Conservation (phyloP, 108 stramenopile species). For the Fragilariopsis cylindrus region DNA sequence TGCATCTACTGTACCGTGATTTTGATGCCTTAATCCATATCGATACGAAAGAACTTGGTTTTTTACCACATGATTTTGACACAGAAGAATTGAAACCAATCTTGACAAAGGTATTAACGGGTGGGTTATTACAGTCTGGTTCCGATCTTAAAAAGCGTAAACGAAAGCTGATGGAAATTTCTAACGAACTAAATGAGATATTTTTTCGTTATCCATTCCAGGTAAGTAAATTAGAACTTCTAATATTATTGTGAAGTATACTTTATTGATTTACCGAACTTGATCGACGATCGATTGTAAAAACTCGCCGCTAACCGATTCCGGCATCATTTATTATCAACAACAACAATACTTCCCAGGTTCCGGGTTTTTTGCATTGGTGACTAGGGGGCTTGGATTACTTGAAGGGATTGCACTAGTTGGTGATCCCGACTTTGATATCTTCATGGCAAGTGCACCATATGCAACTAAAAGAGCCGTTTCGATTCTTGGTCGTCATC, state of each 20-base stretch:
- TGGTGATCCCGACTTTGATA: conserved; percentile 90
- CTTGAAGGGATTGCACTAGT: conserved; percentile 90
- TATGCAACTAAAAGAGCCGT: conserved; percentile 64
- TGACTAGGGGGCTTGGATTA: conserved; percentile 85
- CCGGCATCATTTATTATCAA: no score
- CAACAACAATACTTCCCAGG: conserved; percentile 8
- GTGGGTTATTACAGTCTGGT: conserved; percentile 75
- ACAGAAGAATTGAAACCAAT: conserved; percentile 69
- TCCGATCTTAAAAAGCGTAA: conserved; percentile 72
- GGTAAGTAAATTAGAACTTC: no score
- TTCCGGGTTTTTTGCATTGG: conserved; percentile 91
- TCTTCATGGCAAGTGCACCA: conserved; percentile 85
- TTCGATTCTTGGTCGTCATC: conserved; percentile 24
- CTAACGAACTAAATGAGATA: conserved; percentile 86
- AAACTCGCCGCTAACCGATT: no score
- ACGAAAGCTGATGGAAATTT: conserved; percentile 79
- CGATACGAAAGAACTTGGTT: conserved; percentile 84
- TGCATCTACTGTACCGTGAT: conserved; percentile 79
- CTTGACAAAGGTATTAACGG: conserved; percentile 71
- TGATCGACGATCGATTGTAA: no score
- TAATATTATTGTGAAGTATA: no score
- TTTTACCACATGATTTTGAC: conserved; percentile 85
- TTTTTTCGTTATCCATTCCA: conserved; percentile 88
- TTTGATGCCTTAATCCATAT: conserved; percentile 70
- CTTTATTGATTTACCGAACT: no score